Conservation (phyloP, 495 filamentous ascomycete genomes). For the Cairneyella variabilis region DNA sequence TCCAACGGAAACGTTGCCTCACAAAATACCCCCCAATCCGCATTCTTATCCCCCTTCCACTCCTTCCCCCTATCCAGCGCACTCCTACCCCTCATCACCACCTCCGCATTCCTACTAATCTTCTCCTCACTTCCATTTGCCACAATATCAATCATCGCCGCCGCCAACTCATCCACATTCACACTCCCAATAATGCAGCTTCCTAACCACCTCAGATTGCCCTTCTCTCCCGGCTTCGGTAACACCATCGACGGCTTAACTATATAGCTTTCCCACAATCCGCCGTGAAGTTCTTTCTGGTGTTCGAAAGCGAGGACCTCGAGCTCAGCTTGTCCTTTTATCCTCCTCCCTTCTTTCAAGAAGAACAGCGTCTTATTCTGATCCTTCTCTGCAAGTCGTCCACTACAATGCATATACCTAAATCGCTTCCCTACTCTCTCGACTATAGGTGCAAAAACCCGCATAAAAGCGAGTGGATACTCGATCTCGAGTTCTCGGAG, state of each 20-base stretch:
- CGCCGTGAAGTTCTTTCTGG: not conserved
- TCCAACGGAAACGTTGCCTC: no score
- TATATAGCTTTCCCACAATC: constrained; percentile 28
- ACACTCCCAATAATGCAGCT: not conserved
- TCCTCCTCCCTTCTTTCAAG: constrained; percentile 35
- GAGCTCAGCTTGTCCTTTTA: constrained; percentile 34
- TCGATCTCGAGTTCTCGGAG: constrained; percentile 34
- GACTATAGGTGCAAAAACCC: constrained; percentile 31
- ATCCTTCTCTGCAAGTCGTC: constrained; percentile 41
- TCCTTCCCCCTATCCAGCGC: not conserved
- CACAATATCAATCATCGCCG: constrained; percentile 35
- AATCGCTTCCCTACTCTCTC: constrained; percentile 32
- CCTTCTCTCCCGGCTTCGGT: constrained; percentile 24
- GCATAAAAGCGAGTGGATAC: constrained; percentile 38
- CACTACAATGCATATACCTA: constrained; percentile 48
- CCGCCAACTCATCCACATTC: constrained; percentile 33
- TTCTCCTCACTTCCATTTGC: constrained; percentile 31
- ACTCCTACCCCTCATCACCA: constrained; percentile 22
- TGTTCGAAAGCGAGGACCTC: not conserved
- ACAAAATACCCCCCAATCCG: no score
- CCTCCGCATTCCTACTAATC: constrained; percentile 30
- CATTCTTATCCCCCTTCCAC: no score
- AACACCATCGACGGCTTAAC: constrained; percentile 29
- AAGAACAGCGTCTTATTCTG: constrained; percentile 39
- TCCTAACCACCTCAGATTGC: constrained; percentile 23